These are phyloP conservation scores for Nephelium lappaceum DNA, from an alignment of 345 rosid species.

Conservation along the genomic window DNA sequence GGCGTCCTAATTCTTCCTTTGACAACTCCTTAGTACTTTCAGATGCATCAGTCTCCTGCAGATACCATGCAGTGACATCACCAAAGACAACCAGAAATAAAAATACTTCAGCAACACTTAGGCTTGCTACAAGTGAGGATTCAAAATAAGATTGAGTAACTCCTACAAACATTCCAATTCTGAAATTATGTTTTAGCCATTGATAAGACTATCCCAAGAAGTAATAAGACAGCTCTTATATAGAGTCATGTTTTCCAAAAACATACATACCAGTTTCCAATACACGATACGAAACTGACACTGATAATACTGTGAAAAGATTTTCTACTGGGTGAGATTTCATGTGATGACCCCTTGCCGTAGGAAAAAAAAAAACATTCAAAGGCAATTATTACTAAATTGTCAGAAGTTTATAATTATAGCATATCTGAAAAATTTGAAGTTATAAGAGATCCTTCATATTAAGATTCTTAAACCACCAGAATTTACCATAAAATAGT, in stretches of 20 bases:
- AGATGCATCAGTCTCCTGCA: constrained; percentile 47
- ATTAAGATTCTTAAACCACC: background rate
- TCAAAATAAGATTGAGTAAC: background rate
- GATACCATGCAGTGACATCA: constrained; percentile 21
- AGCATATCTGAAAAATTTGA: background rate
- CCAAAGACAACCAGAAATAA: constrained; percentile 14
- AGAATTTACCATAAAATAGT: background rate
- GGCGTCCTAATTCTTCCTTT: constrained; percentile 90
- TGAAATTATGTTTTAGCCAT: background rate
- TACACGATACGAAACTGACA: background rate
- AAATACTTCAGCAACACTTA: constrained; percentile 17
- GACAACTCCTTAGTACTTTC: constrained; percentile 72
- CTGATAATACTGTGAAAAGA: background rate
- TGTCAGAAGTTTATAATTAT: background rate
- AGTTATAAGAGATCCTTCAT: background rate
- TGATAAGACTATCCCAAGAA: background rate
- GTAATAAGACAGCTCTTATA: background rate
- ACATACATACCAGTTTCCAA: background rate
- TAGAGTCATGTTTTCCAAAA: background rate
- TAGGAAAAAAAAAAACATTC: background rate
- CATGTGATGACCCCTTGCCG: background rate
- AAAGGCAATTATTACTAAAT: background rate
- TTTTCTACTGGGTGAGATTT: background rate
- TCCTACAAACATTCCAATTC: background rate
- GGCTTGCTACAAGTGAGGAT: constrained; percentile 10